A percentile compares a stretch with the other conserved stretches of the same genome.
Evolutionary conservation across 2,329 filamentous ascomycete species (phyloP).

Genomic region (Anthostomella pinea): DNA sequence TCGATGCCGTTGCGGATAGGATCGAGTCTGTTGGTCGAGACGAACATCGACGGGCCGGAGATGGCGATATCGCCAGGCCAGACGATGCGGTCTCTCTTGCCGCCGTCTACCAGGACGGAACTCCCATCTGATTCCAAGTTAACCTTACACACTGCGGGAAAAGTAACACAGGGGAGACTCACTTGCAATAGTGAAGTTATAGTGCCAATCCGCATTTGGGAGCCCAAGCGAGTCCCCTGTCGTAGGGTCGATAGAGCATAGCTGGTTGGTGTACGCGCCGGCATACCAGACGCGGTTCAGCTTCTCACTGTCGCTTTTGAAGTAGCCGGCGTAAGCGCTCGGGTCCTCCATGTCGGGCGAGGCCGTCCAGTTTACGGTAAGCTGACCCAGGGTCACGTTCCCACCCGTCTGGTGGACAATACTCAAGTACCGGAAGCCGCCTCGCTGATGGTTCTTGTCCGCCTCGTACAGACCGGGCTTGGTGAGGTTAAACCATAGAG

Average conservation of each 20-base stretch:
- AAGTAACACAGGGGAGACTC: no score
- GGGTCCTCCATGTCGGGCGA: no score
- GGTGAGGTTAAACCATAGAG: background rate
- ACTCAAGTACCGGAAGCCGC: background rate
- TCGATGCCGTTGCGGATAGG: no score
- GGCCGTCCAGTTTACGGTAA: no score
- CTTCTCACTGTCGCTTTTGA: background rate
- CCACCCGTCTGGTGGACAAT: background rate
- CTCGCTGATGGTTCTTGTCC: background rate
- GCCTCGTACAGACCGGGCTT: background rate
- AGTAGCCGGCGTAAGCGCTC: background rate
- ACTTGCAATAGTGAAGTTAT: no score
- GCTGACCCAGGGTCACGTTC: background rate
- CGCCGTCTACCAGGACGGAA: background rate
- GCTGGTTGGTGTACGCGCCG: background rate
- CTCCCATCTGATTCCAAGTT: background rate
- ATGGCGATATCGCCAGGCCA: background rate
- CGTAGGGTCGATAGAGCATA: background rate
- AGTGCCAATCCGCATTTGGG: no score
- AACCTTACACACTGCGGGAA: no score
- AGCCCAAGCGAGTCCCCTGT: no score
- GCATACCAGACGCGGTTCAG: background rate
- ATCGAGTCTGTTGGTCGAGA: background rate
- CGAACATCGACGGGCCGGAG: background rate
- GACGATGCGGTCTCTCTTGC: background rate